These are phyloP conservation scores for Fusarium kyushuense DNA, from an alignment of 2,329 filamentous ascomycete genomes.

Conservation along the genomic window DNA sequence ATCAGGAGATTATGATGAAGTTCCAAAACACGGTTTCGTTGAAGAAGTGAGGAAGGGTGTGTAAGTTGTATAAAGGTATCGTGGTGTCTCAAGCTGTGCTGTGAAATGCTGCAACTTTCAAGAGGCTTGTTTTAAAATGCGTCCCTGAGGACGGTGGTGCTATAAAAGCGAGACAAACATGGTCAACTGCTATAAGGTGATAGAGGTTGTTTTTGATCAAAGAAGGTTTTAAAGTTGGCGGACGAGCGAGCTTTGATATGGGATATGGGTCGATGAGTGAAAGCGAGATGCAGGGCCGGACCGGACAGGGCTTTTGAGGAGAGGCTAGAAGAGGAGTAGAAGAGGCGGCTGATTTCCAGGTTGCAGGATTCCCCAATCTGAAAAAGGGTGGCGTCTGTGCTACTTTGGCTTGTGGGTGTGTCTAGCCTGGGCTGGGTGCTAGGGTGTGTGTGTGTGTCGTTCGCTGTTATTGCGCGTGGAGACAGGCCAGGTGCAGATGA, in stretches of 20 bases:
- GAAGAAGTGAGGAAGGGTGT: conserved; percentile 5
- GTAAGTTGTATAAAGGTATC: conserved; percentile 32
- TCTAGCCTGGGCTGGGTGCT: conserved; percentile 6
- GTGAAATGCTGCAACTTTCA: conserved; percentile 30
- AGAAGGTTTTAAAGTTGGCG: conserved; percentile 17
- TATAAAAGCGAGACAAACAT: conserved; percentile 55
- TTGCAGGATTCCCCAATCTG: conserved; percentile 43
- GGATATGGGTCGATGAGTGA: conserved; percentile 41
- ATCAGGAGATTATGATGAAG: conserved; percentile 9
- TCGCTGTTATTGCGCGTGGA: conserved; percentile 36
- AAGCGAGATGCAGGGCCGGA: conserved; percentile 42
- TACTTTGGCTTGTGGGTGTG: conserved; percentile 38
- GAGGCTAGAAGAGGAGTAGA: conserved; percentile 42
- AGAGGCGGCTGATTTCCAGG: conserved; percentile 39
- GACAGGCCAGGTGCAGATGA: conserved; percentile 45
- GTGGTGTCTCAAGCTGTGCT: conserved; percentile 38
- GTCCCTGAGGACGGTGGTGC: conserved; percentile 56
- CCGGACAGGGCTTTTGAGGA: conserved; percentile 46
- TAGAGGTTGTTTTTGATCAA: conserved; percentile 21
- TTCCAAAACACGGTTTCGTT: conserved; percentile 2
- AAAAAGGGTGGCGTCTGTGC: conserved; percentile 42
- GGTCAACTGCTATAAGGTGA: conserved; percentile 45
- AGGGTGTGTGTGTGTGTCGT: conserved; percentile 9
- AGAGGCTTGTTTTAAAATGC: conserved; percentile 34
- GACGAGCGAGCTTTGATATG: conserved; percentile 32